Evolutionary conservation across 192 early-diverging fungal species (phyloP).

Genomic region (Helicostylum pulchrum): DNA sequence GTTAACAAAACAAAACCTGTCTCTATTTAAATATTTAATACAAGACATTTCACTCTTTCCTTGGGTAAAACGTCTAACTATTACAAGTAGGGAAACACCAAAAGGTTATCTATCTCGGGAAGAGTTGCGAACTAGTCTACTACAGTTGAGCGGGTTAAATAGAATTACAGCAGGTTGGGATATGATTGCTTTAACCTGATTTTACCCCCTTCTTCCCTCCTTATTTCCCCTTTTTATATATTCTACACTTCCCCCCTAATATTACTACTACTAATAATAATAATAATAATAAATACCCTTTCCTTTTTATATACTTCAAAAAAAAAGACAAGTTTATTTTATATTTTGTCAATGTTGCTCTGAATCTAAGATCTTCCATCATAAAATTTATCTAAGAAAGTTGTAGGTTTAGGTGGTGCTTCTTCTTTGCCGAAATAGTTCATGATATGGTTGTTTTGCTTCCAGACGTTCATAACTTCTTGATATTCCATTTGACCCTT

Average conservation of each 20-base stretch:
- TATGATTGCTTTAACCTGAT: conserved; percentile 14
- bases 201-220: background rate
- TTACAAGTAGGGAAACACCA: conserved; percentile 6
- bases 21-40: background rate
- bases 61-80: conserved; percentile 13
- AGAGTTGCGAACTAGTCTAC: conserved; percentile 4
- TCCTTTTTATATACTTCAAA: background rate
- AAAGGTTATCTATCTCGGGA: conserved; percentile 7
- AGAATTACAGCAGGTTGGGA: conserved; percentile 23
- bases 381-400: conserved; percentile 80
- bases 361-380: conserved; percentile 53
- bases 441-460: conserved; percentile 84
- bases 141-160: conserved; percentile 9
- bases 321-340: background rate
- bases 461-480: conserved; percentile 92
- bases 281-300: conserved; percentile 3
- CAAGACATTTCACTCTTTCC: background rate
- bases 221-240: no score
- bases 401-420: conserved; percentile 59
- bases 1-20: background rate
- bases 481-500: conserved; percentile 86
- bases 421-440: conserved; percentile 83
- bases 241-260: no score
- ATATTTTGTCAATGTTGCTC: background rate
- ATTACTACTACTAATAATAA: background rate